Evolutionary conservation across 129 eudicot species (phyloP).

Genomic region (Chrysanthemum seticuspe): DNA sequence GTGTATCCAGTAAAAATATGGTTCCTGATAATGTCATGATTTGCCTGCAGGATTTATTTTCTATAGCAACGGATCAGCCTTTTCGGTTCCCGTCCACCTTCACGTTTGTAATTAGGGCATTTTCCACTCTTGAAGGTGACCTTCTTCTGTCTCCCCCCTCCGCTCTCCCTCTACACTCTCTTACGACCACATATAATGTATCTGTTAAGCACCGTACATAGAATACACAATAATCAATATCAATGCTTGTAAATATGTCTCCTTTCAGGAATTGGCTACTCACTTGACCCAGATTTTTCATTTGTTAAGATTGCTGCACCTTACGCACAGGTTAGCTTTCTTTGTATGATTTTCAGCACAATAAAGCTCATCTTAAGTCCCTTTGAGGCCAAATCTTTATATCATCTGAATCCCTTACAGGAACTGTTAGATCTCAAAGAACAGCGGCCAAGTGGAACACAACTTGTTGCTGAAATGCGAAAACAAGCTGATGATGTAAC

Average conservation of each 20-base stretch:
- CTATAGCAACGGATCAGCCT: slow-evolving; percentile 96
- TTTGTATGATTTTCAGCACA: slow-evolving; percentile 5
- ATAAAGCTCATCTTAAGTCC: not conserved
- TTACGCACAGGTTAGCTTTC: slow-evolving; percentile 70
- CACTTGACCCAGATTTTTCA: slow-evolving; percentile 85
- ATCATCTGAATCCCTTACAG: slow-evolving; percentile 38
- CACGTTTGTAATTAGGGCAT: slow-evolving; percentile 88
- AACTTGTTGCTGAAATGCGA: slow-evolving; percentile 79
- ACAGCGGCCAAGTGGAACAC: slow-evolving; percentile 66
- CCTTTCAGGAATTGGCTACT: slow-evolving; percentile 73
- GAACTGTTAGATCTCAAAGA: slow-evolving; percentile 84
- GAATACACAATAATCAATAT: not conserved
- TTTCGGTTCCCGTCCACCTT: slow-evolving; percentile 94
- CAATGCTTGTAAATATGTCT: slow-evolving; percentile 8
- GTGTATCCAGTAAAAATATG: not conserved
- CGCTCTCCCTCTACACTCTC: not conserved
- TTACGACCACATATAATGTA: not conserved
- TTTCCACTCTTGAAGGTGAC: slow-evolving; percentile 95
- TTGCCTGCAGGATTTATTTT: slow-evolving; percentile 82
- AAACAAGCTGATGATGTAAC: slow-evolving; percentile 92
- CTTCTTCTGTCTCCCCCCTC: slow-evolving; percentile 26
- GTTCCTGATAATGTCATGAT: not conserved
- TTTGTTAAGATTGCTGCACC: slow-evolving; percentile 95
- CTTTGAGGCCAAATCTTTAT: slow-evolving; percentile 11
- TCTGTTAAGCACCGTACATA: not conserved